phyloP scores from a whole-genome alignment of 345 rosid genomes.

The Salix brachista region DNA sequence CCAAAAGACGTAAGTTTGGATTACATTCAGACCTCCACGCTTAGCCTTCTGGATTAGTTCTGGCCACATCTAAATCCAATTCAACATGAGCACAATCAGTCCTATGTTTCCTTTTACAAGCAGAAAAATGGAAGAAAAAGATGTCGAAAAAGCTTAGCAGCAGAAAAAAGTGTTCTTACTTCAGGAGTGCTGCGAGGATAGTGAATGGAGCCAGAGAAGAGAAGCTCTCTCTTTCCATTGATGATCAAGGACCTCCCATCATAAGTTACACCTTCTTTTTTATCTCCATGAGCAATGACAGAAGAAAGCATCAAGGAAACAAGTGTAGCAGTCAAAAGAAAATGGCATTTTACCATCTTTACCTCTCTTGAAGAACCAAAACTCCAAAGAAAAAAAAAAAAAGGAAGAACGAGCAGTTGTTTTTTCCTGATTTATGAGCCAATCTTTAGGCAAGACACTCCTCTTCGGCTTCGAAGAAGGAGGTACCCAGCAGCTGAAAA shows the following conservation, averaged over 20 bases:
- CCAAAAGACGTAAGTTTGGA: slow-evolving; percentile 69
- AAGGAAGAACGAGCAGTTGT: neutral
- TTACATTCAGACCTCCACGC: slow-evolving; percentile 51
- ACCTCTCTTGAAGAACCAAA: neutral
- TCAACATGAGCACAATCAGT: neutral
- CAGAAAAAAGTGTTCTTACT: slow-evolving; percentile 24
- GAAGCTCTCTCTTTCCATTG: slow-evolving; percentile 52
- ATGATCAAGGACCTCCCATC: slow-evolving; percentile 62
- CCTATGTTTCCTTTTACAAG: neutral
- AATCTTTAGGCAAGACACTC: slow-evolving; percentile 2
- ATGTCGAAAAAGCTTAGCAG: neutral
- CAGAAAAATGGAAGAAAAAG: neutral
- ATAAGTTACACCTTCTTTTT: slow-evolving; percentile 31
- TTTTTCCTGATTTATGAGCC: neutral
- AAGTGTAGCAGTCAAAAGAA: slow-evolving; percentile 15
- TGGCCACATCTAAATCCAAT: slow-evolving; percentile 49
- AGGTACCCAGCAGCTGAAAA: slow-evolving; percentile 19
- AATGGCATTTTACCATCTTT: neutral
- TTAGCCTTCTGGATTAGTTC: slow-evolving; percentile 43
- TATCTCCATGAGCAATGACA: neutral
- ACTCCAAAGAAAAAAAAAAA: neutral
- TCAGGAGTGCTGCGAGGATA: slow-evolving; percentile 77
- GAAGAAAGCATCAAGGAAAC: slow-evolving; percentile 9
- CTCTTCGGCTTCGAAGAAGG: slow-evolving; percentile 18
- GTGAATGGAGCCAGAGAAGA: slow-evolving; percentile 85